Base-by-base conservation (phyloP, 495 filamentous ascomycete genomes). In the Usnea hakonensis region DNA sequence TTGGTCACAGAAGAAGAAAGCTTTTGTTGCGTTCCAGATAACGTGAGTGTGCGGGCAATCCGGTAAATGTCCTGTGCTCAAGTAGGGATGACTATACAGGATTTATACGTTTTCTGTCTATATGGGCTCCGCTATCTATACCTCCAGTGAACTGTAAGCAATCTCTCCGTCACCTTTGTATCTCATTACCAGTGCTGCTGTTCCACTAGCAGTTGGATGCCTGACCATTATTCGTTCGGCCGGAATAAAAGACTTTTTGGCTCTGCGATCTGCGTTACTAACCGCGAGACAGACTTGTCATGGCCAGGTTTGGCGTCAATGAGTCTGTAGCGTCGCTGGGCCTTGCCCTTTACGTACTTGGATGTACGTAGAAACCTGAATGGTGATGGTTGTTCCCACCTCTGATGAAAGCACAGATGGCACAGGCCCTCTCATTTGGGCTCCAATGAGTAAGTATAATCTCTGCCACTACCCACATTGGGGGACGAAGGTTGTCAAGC, bases 261-360 rank as follows among this genome's bases (percentile, higher is more conserved):
- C 28, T 52, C 26, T 17, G 48, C 14, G 16, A 9, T n/a, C 59
- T 37, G 28, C 23, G 5, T 52, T 52, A 30, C 57, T 60, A 40
- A 46, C 57, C 10, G 10, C 17, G 32, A 63, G 21, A 67, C 57
- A n/a, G 48, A 19, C 48, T 52, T 32, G 58, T 82, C 35, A 73
- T 77, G 67, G 55, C 74, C 16, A 58, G 69, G 10, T 83, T 81
- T 55, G 73, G 73, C 14, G 78, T 82, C 35, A 67, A 60, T 21
- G 60, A 64, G 10, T 58, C 77, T 26, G 56, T 70, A 1, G 78
- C 76, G 21, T 75, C 79, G 2, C 68, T 83, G 0, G 78, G 79
- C 11, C 72, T 83, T n/a, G 73, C 79, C 0, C 71, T 83, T 21
- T 84, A 83, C 58, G 79, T 84, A 7, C 70, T 83, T 1, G 81